phyloP scores from a whole-genome alignment of 345 rosid genomes.

The Corchorus olitorius region DNA sequence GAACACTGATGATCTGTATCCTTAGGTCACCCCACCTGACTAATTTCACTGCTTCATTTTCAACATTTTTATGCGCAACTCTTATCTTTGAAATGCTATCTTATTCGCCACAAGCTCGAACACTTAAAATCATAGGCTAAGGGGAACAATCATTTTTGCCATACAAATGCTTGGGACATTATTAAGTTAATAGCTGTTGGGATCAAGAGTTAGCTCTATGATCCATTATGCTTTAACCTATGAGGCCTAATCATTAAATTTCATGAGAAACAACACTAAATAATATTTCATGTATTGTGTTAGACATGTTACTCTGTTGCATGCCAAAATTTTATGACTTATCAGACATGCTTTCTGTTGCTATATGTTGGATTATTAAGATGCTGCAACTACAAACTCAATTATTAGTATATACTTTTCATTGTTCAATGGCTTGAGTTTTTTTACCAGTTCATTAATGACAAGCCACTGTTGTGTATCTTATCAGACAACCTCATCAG shows the following conservation, averaged over 20 bases:
- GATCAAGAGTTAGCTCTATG: slow-evolving; percentile 2
- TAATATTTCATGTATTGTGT: background rate
- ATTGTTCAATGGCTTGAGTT: slow-evolving; percentile 3
- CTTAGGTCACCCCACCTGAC: background rate
- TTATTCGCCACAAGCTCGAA: background rate
- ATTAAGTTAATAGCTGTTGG: background rate
- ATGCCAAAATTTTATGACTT: background rate
- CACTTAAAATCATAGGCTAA: background rate
- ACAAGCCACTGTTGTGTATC: slow-evolving; percentile 18
- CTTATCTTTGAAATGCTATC: background rate
- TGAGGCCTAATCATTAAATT: background rate
- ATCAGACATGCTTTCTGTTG: background rate
- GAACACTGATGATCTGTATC: background rate
- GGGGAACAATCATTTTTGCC: background rate
- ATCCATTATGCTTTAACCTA: slow-evolving; percentile 3
- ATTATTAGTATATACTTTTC: background rate
- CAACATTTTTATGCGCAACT: background rate
- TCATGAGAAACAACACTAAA: background rate
- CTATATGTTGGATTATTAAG: background rate
- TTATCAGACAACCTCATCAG: slow-evolving; percentile 55
- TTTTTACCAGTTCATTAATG: background rate
- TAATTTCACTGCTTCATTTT: background rate
- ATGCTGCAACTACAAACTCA: background rate
- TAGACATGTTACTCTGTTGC: background rate
- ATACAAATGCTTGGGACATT: background rate